Evolutionary conservation across 2,329 filamentous ascomycete species (phyloP).

Genomic region (Bipolaris bicolor): DNA sequence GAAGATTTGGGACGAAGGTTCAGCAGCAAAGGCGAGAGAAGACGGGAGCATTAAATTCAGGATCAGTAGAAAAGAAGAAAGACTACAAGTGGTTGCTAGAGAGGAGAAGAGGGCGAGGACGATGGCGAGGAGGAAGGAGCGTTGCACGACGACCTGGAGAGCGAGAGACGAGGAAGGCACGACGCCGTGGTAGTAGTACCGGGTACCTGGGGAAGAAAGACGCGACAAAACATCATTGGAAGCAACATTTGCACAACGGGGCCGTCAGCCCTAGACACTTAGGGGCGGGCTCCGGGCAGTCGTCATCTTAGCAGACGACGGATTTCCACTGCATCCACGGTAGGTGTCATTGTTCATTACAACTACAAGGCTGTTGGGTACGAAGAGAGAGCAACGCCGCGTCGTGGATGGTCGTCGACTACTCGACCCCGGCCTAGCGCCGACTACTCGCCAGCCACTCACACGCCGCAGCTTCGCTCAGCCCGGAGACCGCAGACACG

Average conservation of each 20-base stretch:
- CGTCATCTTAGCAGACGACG: constrained; percentile 23
- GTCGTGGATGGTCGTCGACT: constrained; percentile 39
- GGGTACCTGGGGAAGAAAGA: constrained; percentile 17
- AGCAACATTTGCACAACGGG: constrained; percentile 17
- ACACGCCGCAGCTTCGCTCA: constrained; percentile 14
- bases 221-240: constrained; percentile 14
- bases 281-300: constrained; percentile 13
- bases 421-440: constrained; percentile 32
- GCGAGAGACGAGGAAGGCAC: constrained; percentile 29
- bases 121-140: constrained; percentile 8
- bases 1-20: constrained; percentile 6
- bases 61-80: constrained; percentile 16
- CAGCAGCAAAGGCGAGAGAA: constrained; percentile 6
- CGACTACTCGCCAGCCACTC: constrained; percentile 28
- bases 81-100: constrained; percentile 8
- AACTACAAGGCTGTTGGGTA: constrained; percentile 25
- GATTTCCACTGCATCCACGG: constrained; percentile 14
- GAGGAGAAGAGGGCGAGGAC: constrained; percentile 9
- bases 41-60: constrained; percentile 17
- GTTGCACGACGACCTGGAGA: constrained; percentile 8
- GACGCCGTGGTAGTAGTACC: constrained; percentile 10
- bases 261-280: constrained; percentile 9
- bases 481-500: constrained; percentile 23
- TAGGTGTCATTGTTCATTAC: constrained; percentile 30
- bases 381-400: constrained; percentile 32